phyloP scores from a whole-genome alignment of 129 eudicot genomes.

The Saposhnikovia divaricata region DNA sequence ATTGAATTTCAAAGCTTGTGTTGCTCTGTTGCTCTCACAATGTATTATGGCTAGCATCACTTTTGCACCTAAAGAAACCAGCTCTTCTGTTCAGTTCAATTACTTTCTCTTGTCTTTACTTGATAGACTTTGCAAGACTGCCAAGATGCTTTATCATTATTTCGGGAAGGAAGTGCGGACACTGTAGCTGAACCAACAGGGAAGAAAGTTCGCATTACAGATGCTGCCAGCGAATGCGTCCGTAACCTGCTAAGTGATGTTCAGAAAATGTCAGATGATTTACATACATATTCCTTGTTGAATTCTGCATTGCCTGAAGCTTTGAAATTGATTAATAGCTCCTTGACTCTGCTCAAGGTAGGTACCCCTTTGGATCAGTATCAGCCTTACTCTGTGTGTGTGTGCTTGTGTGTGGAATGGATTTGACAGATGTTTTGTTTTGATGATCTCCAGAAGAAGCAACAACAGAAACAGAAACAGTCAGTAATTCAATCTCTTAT shows the following conservation, averaged over 20 bases:
- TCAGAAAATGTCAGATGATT: constrained; percentile 60
- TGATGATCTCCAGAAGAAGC: constrained; percentile 59
- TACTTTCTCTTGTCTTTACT: constrained; percentile 12
- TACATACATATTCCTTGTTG: constrained; percentile 62
- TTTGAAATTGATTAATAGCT: constrained; percentile 42
- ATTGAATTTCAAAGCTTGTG: not conserved
- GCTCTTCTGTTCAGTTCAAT: not conserved
- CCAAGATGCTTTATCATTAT: constrained; percentile 34
- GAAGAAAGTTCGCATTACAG: constrained; percentile 26
- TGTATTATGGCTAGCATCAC: not conserved
- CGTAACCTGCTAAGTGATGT: constrained; percentile 40
- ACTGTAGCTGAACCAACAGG: constrained; percentile 22
- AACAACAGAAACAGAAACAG: constrained; percentile 32
- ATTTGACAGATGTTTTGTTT: constrained; percentile 3
- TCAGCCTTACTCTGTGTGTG: not conserved
- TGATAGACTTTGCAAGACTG: constrained; percentile 71
- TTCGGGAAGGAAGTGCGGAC: constrained; percentile 27
- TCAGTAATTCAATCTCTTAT: constrained; percentile 36
- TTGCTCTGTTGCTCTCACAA: not conserved
- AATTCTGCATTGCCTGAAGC: constrained; percentile 63
- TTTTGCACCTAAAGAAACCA: constrained; percentile 1
- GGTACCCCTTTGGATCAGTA: constrained; percentile 22
- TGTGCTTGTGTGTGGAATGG: not conserved
- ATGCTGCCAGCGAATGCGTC: constrained; percentile 42
- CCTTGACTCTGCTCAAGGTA: constrained; percentile 65